Evolutionary conservation across 768 basidiomycete genomes (phyloP), one percentile per base, ranked within the genome.

Genomic region (Calvatia gigantea): DNA sequence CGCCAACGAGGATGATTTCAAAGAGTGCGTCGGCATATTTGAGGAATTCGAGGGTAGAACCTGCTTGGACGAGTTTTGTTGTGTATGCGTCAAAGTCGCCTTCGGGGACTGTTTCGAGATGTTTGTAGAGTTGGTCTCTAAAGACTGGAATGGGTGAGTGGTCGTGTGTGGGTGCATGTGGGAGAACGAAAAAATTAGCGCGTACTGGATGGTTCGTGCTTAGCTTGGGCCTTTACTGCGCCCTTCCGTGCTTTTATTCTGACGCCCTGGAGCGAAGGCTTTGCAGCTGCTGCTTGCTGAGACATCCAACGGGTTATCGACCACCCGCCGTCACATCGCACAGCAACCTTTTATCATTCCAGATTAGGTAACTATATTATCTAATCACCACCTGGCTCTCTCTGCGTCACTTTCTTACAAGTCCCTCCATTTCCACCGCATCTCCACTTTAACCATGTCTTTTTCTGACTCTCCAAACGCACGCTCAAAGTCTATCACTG

Each of bases 1-100:
- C 93, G 46, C 96, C 96, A 66, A 94, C 89, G 65, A 99, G 83
- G 68, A 98, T 81, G 76, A 97, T 84, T 75, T 99, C 95, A 73
- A 97, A 98, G 64, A 98, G 86, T 54, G 88, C 82, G 64, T 97
- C 94, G 73, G 93, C 91, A 86, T 98, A 98, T 77, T 97, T 97
- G 72, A 95, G 85, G 67, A 85, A 88, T 74, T 99, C 97, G 70
- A 99, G 89, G 46, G 91, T 87, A 23, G 88, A 85, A 39, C 95
- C 96, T 54, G 95, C 94, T 71, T 90, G 88, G 63, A 94, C 82
- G 65, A 99, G 84, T 73, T 93, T 93, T 65, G 84, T 80, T 42
- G 86, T 72, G 69, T 89, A 86, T 11, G 82, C 77, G 61, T 96
- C 94, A 70, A 93, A 94, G 67, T 94, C 92, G 70, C 78, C 81